phyloP scores from a whole-genome alignment of 441 rosid genomes.

The Corymbia calophylla region DNA sequence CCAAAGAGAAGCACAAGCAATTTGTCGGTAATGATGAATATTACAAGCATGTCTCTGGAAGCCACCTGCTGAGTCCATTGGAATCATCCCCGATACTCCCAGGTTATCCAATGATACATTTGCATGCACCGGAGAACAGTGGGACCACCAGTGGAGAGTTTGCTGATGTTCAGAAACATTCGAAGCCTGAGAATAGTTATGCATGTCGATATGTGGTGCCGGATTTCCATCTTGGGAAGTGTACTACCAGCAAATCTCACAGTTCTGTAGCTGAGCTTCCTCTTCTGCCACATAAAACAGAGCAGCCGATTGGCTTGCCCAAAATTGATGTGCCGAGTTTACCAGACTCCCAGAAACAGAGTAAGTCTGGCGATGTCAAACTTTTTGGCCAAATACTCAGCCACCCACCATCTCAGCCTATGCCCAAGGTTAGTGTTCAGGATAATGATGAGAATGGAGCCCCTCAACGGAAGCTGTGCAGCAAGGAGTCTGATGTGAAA shows the following conservation, averaged over 20 bases:
- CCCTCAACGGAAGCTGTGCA: constrained; percentile 19
- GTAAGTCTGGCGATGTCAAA: constrained; percentile 69
- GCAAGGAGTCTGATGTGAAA: constrained; percentile 36
- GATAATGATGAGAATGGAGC: constrained; percentile 34
- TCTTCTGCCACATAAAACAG: constrained; percentile 16
- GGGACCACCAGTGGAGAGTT: constrained; percentile 21
- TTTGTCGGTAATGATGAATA: constrained; percentile 23
- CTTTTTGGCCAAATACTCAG: constrained; percentile 83
- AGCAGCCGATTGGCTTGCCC: constrained; percentile 24
- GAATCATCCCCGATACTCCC: constrained; percentile 31
- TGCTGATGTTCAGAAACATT: constrained; percentile 20
- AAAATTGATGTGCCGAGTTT: constrained; percentile 31
- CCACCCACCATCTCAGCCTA: constrained; percentile 19
- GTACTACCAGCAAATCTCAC: constrained; percentile 27
- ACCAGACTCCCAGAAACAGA: constrained; percentile 41
- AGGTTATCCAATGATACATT: constrained; percentile 35
- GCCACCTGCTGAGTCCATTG: constrained; percentile 16
- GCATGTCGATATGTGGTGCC: constrained; percentile 22
- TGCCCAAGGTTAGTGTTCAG: constrained; percentile 12
- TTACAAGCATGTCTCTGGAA: constrained; percentile 19
- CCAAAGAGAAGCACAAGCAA: constrained; percentile 10
- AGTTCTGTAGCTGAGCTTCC: constrained; percentile 33
- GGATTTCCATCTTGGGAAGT: constrained; percentile 48
- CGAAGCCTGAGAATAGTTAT: constrained; percentile 26
- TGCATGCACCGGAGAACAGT: constrained; percentile 33